A percentile compares a stretch with the other conserved stretches of the same genome.
Evolutionary conservation across 768 basidiomycete species (phyloP).

Genomic region (Termitomyces sp.): DNA sequence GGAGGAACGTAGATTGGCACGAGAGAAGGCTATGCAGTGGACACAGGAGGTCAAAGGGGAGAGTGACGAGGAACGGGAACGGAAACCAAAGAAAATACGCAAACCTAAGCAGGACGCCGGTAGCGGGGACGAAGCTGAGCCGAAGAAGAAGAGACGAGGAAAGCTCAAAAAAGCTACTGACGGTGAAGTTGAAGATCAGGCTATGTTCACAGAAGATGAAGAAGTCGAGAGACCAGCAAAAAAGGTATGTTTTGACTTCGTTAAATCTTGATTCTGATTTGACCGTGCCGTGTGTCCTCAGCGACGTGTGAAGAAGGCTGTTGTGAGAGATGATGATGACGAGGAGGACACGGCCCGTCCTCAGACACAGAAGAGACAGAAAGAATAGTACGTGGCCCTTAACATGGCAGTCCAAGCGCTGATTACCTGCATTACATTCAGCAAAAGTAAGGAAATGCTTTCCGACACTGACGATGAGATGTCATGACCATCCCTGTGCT

Average conservation of each 20-base stretch:
- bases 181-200: conserved; percentile 59
- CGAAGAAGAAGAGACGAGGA: conserved; percentile 69
- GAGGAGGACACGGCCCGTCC: conserved; percentile 38
- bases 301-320: conserved; percentile 65
- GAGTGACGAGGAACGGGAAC: conserved; percentile 79
- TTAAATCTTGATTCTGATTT: conserved; percentile 3
- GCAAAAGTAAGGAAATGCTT: conserved; percentile 87
- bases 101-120: conserved; percentile 48
- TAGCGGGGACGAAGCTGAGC: conserved; percentile 58
- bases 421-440: conserved; percentile 23
- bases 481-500: conserved; percentile 33
- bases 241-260: conserved; percentile 44
- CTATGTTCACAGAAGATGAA: conserved; percentile 72
- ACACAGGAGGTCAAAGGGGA: conserved; percentile 62
- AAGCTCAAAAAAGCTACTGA: conserved; percentile 59
- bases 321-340: conserved; percentile 77
- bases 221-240: conserved; percentile 59
- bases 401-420: conserved; percentile 2
- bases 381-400: conserved; percentile 58
- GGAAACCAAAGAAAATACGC: conserved; percentile 50
- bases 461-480: conserved; percentile 87
- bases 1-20: conserved; percentile 67
- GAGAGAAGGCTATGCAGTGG: conserved; percentile 82
- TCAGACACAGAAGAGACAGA: conserved; percentile 69
- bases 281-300: conserved; percentile 19